Evolutionary conservation across 2,329 filamentous ascomycete species (phyloP), one percentile per base, ranked within the genome.

Genomic region (Fusarium sp.): DNA sequence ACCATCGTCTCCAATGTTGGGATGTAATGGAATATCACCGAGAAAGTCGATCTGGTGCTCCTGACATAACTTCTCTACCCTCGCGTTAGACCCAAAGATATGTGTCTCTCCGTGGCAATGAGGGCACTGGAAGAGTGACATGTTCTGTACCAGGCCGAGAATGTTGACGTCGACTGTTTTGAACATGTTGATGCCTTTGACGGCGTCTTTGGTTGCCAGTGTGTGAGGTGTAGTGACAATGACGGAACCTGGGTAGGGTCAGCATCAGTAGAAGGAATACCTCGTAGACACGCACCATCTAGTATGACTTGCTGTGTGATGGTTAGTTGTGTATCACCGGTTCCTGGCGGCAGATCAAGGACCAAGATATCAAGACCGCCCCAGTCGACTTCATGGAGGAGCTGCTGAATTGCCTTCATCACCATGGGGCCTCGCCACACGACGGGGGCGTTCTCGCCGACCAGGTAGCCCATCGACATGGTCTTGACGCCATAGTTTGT

Each of bases 381-480:
- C 96, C 96, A 99, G 58, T 96, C 91, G 0, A 99, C 96, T 72
- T 97, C 93, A 78, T 97, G 95, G 7, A 99, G 86, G 5, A 99
- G 88, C 77, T 99, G 96, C 73, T 97, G 94, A 69, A 99, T 86
- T 0, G 96, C 96, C 77, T 98, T 99, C 86, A 97, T 96, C 13
- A 98, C 92, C 94, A 99, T 97, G 2, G 97, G 86, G 0, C 96
- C 96, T 56, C 96, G 89, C 96, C 96, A 99, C 31, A 96, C 94
- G 14, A 99, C 91, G 0, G 94, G 93, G 5, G 92, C 91, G 10
- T 89, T 86, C 70, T 93, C 90, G 18, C 87, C 88, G 1, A 97
- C 89, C 1, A 99, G 86, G 71, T 97, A 98, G 54, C 96, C 96
- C 92, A 99, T 98, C 0, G 94, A 97, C 96, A 99, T 99, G 59